These are phyloP conservation scores for Aspergillus latus DNA, from an alignment of 2,329 filamentous ascomycete genomes.

Conservation along the genomic window DNA sequence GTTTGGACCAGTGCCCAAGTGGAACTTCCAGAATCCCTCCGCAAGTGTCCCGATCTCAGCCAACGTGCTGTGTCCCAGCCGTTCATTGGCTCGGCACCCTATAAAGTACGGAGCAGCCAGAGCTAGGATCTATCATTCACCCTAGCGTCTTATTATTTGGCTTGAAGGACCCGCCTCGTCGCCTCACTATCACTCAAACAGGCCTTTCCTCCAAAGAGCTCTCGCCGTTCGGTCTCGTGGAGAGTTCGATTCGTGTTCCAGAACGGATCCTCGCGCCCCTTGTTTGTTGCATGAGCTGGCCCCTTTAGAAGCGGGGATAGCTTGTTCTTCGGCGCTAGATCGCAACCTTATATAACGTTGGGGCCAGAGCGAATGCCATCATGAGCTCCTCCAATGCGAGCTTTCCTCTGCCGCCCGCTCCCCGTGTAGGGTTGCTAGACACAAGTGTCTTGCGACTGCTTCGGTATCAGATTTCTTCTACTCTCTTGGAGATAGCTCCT, in stretches of 20 bases:
- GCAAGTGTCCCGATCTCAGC: conserved; percentile 16
- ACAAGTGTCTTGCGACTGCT: conserved; percentile 17
- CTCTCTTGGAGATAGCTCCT: conserved; percentile 21
- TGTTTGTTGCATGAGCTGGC: conserved; percentile 12
- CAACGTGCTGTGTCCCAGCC: conserved; percentile 21
- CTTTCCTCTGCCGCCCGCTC: conserved; percentile 6
- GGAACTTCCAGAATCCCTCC: conserved; percentile 19
- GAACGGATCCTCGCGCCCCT: conserved; percentile 21
- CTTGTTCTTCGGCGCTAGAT: conserved; percentile 11
- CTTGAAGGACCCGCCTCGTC: conserved; percentile 19
- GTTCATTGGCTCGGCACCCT: conserved; percentile 20
- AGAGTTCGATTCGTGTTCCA: conserved; percentile 24
- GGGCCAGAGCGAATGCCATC: conserved; percentile 7
- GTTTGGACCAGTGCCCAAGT: not conserved
- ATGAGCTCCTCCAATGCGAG: conserved; percentile 19
- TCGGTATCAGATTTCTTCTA: conserved; percentile 23
- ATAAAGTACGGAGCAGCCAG: conserved; percentile 14
- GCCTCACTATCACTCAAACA: conserved; percentile 22
- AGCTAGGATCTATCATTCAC: conserved; percentile 10
- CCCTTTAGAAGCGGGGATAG: conserved; percentile 14
- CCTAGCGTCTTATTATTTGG: conserved; percentile 9
- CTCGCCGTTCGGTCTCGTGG: conserved; percentile 21
- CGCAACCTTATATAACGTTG: conserved; percentile 19
- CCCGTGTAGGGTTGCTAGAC: conserved; percentile 11
- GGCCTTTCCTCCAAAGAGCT: conserved; percentile 23